Percentiles rank a stretch among this genome's conserved stretches.
These are phyloP conservation scores for Candida freyschussii DNA, from an alignment of 1,139 yeast species.

Conservation along the genomic window DNA sequence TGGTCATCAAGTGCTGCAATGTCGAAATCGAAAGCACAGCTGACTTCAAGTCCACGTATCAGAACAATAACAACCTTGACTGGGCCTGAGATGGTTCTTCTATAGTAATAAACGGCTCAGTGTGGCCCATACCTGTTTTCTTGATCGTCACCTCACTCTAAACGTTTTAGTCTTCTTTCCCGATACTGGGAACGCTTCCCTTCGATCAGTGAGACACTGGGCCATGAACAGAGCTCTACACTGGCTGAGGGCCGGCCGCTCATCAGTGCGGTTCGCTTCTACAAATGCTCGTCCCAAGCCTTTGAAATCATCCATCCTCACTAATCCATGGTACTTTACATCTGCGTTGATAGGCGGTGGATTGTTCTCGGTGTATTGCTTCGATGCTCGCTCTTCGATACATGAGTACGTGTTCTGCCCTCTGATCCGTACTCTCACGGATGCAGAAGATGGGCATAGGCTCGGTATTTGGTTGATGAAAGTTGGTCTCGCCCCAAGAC, in stretches of 20 bases:
- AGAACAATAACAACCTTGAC: too few species aligned
- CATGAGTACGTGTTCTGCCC: conserved; percentile 84
- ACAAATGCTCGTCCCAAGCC: conserved; percentile 7
- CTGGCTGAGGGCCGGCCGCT: conserved; percentile 1
- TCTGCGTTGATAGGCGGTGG: conserved; percentile 35
- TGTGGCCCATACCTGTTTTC: too few species aligned
- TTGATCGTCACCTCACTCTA: too few species aligned
- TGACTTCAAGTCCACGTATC: too few species aligned
- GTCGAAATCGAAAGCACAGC: conserved; percentile 12
- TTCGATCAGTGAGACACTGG: too few species aligned
- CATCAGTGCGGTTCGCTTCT: conserved; percentile 7
- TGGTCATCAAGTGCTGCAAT: conserved; percentile 14
- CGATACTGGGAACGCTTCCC: too few species aligned
- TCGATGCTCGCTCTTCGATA: conserved; percentile 77
- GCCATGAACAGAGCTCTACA: too few species aligned
- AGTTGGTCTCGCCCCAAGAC: conserved; percentile 60
- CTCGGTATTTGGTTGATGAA: conserved; percentile 69
- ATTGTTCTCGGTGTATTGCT: conserved; percentile 39
- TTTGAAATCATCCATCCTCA: conserved; percentile 13
- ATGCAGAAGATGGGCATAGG: conserved; percentile 81
- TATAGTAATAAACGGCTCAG: too few species aligned
- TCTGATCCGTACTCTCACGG: conserved; percentile 59
- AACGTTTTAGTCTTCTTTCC: too few species aligned
- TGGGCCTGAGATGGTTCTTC: too few species aligned
- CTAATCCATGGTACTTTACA: conserved; percentile 24